A percentile compares a stretch with the other conserved stretches of the same genome.
phyloP scores from a whole-genome alignment of 1,139 yeast species.

The Nematodospora anomalae region DNA sequence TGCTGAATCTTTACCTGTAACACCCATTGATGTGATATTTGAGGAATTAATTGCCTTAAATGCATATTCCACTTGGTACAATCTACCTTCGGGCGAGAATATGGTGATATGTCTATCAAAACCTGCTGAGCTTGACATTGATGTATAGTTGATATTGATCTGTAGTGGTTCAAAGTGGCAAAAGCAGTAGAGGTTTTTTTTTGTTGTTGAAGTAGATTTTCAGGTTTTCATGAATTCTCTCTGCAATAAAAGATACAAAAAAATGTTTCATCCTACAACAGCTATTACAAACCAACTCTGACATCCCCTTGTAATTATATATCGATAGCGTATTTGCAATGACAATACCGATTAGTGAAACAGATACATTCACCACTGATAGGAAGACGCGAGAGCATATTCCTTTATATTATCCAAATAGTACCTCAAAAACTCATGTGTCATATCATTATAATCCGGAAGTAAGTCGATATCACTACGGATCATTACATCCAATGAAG shows the following conservation, averaged over 20 bases:
- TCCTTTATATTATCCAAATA: constrained; percentile 56
- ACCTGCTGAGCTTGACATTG: constrained; percentile 67
- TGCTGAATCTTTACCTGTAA: constrained; percentile 85
- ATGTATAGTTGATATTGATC: background rate
- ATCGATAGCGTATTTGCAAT: too few relatives aligned
- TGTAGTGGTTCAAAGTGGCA: constrained; percentile 6
- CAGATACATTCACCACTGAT: constrained; percentile 50
- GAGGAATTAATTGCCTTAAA: constrained; percentile 95
- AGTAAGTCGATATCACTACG: constrained; percentile 82
- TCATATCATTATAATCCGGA: constrained; percentile 89
- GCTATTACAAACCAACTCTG: too few relatives aligned
- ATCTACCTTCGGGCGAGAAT: constrained; percentile 97
- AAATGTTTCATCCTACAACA: background rate
- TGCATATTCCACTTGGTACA: constrained; percentile 96
- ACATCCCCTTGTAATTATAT: too few relatives aligned
- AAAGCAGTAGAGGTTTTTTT: constrained; percentile 1
- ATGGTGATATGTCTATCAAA: constrained; percentile 98
- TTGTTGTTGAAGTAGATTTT: constrained; percentile 1
- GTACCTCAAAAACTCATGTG: constrained; percentile 45
- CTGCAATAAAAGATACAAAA: background rate
- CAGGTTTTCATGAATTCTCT: too few relatives aligned
- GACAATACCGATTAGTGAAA: constrained; percentile 21
- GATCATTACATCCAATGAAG: constrained; percentile 95
- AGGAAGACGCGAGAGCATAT: constrained; percentile 54
- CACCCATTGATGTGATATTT: constrained; percentile 84